phyloP scores from a whole-genome alignment of 305 asterid species.

The Stenogyne calaminthoides region DNA sequence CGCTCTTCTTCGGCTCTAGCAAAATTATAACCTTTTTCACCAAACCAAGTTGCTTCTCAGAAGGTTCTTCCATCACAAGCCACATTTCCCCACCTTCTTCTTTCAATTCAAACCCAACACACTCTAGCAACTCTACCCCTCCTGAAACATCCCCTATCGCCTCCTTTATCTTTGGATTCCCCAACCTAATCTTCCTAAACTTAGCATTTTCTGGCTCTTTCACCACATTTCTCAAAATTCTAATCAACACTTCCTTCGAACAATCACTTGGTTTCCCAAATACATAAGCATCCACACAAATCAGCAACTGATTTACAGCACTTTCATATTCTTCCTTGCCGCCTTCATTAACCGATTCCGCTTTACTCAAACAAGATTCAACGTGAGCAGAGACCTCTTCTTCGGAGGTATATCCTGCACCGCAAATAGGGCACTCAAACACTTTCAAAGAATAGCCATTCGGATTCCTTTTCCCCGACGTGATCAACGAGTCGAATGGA shows the following conservation, averaged over 20 bases:
- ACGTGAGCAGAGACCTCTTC: conserved; percentile 77
- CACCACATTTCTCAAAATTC: conserved; percentile 65
- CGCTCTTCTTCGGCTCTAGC: conserved; percentile 61
- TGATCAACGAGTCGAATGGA: conserved; percentile 70
- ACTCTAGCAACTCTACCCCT: conserved; percentile 86
- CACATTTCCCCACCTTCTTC: conserved; percentile 87
- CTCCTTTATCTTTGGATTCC: conserved; percentile 89
- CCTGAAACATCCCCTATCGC: conserved; percentile 77
- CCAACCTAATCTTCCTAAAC: conserved; percentile 87
- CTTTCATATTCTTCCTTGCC: conserved; percentile 30
- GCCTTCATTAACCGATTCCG: conserved; percentile 30
- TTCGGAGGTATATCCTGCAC: conserved; percentile 65
- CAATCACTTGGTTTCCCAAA: conserved; percentile 68
- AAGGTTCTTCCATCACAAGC: conserved; percentile 76
- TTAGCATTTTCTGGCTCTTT: conserved; percentile 79
- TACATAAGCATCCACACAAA: conserved; percentile 56
- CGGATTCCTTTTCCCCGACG: conserved; percentile 76
- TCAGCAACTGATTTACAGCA: conserved; percentile 50
- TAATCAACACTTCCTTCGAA: conserved; percentile 65
- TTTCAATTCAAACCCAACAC: conserved; percentile 68
- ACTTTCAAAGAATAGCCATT: conserved; percentile 71
- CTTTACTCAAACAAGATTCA: conserved; percentile 61
- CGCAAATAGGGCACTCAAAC: conserved; percentile 87
- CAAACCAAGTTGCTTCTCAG: conserved; percentile 49
- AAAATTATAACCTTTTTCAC: conserved; percentile 48